Base-by-base conservation (phyloP, 2,329 filamentous ascomycete species). In the Diaporthe capsici region DNA sequence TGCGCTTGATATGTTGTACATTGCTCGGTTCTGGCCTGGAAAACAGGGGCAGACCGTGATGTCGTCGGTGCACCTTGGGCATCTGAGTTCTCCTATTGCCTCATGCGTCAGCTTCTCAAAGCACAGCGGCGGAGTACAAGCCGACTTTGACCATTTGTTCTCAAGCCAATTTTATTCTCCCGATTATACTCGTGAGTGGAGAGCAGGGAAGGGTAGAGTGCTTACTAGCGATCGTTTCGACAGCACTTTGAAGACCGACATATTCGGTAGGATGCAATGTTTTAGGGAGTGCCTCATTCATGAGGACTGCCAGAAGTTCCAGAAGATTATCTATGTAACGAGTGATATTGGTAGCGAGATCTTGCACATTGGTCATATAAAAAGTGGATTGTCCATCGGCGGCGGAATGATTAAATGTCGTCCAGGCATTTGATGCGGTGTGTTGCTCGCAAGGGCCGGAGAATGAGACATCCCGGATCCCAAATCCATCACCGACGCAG, bases 401-500 rank as follows among this genome's bases (percentile, higher is more conserved):
- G 13, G 13, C 65, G 13, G 8, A 28, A 25, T 22, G 13, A 22
- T 12, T 10, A 17, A 28, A 55, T 4, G 49, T 2, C 6, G 34
- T n/a, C 47, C 47, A 70, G 13, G n/a, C 4, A 6, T 42, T 17
- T 9, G 47, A 2, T 12, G 9, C 22, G 1, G 6, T 17, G 15
- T 70, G 65, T 39, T 53, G 65, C 65, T 70, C 65, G 34, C 65
- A 70, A 42, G 9, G n/a, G 20, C 47, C 65, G 1, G 34, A 6
- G 15, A 42, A 42, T 20, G 15, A 22, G n/a, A n/a, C 28, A 12
- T 28, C 22, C 13, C n/a, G 49, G 15, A n/a, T 39, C 34, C 65
- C 65, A 55, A 70, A 70, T 17, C 47, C 47, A 20, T 42, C 49
- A 12, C 65, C 65, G 4, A 6, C 15, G 49, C 65, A 70, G 22